A percentile compares a stretch with the other conserved stretches of the same genome.
phyloP scores from a whole-genome alignment of 169 alveolate genomes.

The Eimeria maxima region DNA sequence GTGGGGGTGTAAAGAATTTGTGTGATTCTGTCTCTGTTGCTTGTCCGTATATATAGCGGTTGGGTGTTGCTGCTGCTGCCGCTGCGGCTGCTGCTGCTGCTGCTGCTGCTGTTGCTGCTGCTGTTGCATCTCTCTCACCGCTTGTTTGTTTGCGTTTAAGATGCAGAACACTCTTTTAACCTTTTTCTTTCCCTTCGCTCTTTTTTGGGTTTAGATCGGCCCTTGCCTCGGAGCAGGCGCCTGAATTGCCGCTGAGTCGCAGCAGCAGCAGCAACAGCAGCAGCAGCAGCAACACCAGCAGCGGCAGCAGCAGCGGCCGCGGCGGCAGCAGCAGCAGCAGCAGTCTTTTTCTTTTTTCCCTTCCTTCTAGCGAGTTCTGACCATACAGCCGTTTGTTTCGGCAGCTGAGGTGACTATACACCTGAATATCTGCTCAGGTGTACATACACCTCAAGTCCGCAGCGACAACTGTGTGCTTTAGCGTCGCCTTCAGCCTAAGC shows the following conservation, averaged over 20 bases:
- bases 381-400: too few species aligned
- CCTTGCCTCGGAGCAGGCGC: too few species aligned
- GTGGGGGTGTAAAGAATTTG: background rate
- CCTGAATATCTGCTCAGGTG: too few species aligned
- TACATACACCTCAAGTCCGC: too few species aligned
- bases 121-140: conserved; percentile 21
- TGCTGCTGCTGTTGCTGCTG: conserved; percentile 53
- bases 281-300: background rate
- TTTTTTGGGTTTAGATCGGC: background rate
- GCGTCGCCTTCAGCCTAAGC: too few species aligned
- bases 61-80: background rate
- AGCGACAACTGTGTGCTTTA: too few species aligned
- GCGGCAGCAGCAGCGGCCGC: conserved; percentile 10
- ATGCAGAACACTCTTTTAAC: background rate
- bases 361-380: too few species aligned
- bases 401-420: too few species aligned
- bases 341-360: background rate
- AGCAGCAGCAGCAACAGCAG: background rate
- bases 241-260: background rate
- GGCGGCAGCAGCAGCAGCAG: background rate
- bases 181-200: background rate
- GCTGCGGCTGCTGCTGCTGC: conserved; percentile 46
- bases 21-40: conserved; percentile 3
- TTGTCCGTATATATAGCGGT: background rate
- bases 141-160: background rate